These are phyloP conservation scores for Pinus taeda DNA, from an alignment of 75 land plant species.

Conservation along the genomic window DNA sequence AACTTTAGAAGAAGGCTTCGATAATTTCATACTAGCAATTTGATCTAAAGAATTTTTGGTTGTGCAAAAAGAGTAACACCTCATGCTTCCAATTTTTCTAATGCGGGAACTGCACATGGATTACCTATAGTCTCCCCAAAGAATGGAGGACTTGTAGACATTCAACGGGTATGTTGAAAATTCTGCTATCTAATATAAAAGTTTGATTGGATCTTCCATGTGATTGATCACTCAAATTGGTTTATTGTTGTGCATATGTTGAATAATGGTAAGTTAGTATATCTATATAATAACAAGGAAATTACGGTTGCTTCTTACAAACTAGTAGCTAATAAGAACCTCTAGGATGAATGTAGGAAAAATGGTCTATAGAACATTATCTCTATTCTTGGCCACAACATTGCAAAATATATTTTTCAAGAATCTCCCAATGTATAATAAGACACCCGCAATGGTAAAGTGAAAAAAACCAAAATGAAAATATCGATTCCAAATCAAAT, in stretches of 20 bases:
- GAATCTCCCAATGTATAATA: slow-evolving; percentile 34
- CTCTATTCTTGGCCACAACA: slow-evolving; percentile 80
- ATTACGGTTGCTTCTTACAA: slow-evolving; percentile 60
- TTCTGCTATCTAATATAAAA: neutral
- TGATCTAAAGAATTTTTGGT: neutral
- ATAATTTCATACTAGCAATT: neutral
- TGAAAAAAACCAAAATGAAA: neutral
- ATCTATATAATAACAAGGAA: slow-evolving; percentile 68
- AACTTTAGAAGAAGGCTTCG: no score
- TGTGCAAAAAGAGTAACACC: neutral
- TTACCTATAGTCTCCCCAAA: slow-evolving; percentile 93
- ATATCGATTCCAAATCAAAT: no score
- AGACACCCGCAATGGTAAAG: slow-evolving; percentile 52
- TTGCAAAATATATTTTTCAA: slow-evolving; percentile 64
- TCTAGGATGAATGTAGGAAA: slow-evolving; percentile 60
- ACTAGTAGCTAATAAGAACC: slow-evolving; percentile 62
- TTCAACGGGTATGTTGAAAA: slow-evolving; percentile 53
- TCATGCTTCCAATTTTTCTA: neutral
- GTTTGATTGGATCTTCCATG: neutral
- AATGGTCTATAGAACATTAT: slow-evolving; percentile 70
- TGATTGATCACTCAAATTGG: neutral
- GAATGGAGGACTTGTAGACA: slow-evolving; percentile 98
- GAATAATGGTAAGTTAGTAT: slow-evolving; percentile 68
- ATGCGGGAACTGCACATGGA: slow-evolving; percentile 92
- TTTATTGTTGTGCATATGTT: slow-evolving; percentile 36